A percentile compares a stretch with the other conserved stretches of the same genome.
Conservation (phyloP, 140 eudicot genomes). For the Stevia rebaudiana region DNA sequence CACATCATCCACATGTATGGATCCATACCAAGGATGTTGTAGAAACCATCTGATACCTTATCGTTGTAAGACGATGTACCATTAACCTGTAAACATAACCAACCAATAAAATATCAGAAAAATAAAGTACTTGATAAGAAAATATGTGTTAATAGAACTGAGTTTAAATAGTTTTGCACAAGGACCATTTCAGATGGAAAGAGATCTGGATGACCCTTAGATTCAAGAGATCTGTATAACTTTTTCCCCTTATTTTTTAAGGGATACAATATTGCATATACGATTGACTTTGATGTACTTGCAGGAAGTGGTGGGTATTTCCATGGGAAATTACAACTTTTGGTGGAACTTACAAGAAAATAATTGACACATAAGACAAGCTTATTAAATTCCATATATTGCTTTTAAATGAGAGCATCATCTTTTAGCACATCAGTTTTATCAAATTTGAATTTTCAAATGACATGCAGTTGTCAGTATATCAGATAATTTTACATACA, state of each 20-base stretch:
- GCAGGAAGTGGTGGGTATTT: neutral
- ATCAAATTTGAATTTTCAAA: neutral
- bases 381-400: neutral
- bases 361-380: neutral
- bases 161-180: neutral
- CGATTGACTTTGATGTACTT: neutral
- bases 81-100: slow-evolving; percentile 46
- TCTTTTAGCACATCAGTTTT: neutral
- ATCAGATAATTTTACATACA: too few relatives aligned
- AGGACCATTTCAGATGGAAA: neutral
- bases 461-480: neutral
- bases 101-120: neutral
- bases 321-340: neutral
- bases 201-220: neutral
- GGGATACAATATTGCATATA: neutral
- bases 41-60: slow-evolving; percentile 88
- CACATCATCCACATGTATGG: slow-evolving; percentile 88
- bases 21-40: slow-evolving; percentile 83
- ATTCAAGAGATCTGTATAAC: neutral
- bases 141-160: neutral
- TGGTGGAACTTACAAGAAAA: neutral
- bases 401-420: neutral
- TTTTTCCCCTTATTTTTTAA: neutral
- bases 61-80: slow-evolving; percentile 82
- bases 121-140: neutral